phyloP scores from a whole-genome alignment of 2,329 filamentous ascomycete species.

The Epichloe festucae region DNA sequence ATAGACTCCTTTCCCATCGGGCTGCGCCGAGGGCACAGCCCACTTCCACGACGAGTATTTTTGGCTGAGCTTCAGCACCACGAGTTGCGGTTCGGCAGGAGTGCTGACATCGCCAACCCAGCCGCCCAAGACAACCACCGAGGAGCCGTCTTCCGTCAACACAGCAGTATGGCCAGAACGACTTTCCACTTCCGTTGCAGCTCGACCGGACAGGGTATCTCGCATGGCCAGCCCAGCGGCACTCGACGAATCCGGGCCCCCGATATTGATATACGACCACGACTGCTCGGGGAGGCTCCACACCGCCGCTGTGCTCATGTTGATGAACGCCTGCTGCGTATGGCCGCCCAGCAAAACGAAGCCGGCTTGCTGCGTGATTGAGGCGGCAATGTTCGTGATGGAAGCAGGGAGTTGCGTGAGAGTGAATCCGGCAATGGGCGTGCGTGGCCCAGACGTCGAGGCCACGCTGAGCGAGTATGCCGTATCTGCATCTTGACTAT shows the following conservation, averaged over 20 bases:
- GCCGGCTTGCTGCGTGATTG: conserved; percentile 58
- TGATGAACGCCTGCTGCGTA: conserved; percentile 72
- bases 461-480: conserved; percentile 26
- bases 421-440: conserved; percentile 77
- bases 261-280: conserved; percentile 71
- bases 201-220: not conserved
- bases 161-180: conserved; percentile 83
- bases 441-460: conserved; percentile 45
- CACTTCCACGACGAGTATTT: conserved; percentile 67
- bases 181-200: conserved; percentile 47
- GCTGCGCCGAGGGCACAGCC: conserved; percentile 45
- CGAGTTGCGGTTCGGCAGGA: conserved; percentile 71
- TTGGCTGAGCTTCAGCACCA: conserved; percentile 60
- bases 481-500: conserved; percentile 14
- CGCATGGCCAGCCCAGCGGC: not conserved
- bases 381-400: conserved; percentile 52
- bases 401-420: conserved; percentile 62
- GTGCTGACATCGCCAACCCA: conserved; percentile 77
- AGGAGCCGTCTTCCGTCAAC: conserved; percentile 62
- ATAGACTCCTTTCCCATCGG: conserved; percentile 35
- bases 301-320: conserved; percentile 82
- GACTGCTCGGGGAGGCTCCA: conserved; percentile 77
- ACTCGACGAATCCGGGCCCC: conserved; percentile 21
- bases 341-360: conserved; percentile 80
- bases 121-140: conserved; percentile 71